Base-by-base conservation (phyloP, 345 rosid genomes). In the Eucalyptus paniculata region DNA sequence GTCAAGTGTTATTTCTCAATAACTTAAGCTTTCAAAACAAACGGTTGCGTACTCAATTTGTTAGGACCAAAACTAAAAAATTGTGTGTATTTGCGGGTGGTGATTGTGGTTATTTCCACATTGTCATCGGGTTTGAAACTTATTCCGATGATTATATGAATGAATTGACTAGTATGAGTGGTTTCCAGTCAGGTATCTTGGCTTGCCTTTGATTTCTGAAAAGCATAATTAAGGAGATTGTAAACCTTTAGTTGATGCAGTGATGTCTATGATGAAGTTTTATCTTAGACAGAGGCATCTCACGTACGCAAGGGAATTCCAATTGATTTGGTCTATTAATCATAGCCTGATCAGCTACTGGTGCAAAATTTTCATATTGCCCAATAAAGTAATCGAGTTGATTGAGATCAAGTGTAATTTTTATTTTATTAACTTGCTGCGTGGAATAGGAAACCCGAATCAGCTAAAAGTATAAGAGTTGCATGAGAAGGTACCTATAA, bases 1-100 rank as follows among this genome's bases (percentile, higher is more conserved):
- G 30, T 4, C 8, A 1, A 13, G 7, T 1, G 2, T 62, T 2
- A 62, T 62, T 62, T 62, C 3, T 62, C 69, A 30, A 62, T 62
- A n/a, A 62, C 34, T 62, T 62, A 62, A 30, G 2, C 9, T 30
- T 62, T 30, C 1, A 0, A 2, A 60, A 28, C 8, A 28, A 51
- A 17, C 0, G 0, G 2, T 51, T 18, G 23, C 1, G 0, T 51
- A 18, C 23, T 51, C 4, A 0, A 60, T 4, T 60, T 12, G 16
- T 12, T 26, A 26, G 32, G 1, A 3, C 32, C 67, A 60, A 12
- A 60, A 60, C 8, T 62, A 30, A 30, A 62, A 13, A 0, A 1
- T 30, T 62, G 5, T 14, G 8, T 6, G 4, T 0, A 0, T 62
- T 62, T 62, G 69, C 9, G 1, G 0, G 34, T 62, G 69, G 69